These are phyloP conservation scores for Fusarium cyanostomum DNA, from an alignment of 2,329 filamentous ascomycete species.

Conservation along the genomic window DNA sequence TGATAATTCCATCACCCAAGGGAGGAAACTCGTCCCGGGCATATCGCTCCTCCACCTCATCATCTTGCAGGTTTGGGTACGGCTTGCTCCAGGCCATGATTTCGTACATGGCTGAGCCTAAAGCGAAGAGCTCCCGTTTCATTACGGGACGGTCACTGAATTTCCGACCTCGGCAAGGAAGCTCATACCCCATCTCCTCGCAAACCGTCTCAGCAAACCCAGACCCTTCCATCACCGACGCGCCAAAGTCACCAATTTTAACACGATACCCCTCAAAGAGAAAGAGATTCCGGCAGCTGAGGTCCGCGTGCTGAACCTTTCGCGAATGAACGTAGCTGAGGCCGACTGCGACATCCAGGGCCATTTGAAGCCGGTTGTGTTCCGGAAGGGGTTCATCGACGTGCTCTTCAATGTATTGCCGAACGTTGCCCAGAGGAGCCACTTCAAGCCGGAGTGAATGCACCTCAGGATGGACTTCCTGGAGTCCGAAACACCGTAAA, in stretches of 20 bases:
- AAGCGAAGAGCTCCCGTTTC: constrained; percentile 4
- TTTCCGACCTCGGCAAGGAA: not conserved
- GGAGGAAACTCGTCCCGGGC: not conserved
- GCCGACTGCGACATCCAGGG: not conserved
- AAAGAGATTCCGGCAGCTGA: constrained; percentile 2
- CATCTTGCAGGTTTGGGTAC: not conserved
- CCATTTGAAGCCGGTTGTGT: not conserved
- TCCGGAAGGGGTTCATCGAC: not conserved
- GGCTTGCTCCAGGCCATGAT: not conserved
- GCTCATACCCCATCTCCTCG: constrained; percentile 1
- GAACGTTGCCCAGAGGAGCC: not conserved
- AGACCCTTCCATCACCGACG: not conserved
- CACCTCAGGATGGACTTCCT: not conserved
- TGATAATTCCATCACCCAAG: not conserved
- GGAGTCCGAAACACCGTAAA: not conserved
- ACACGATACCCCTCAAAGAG: constrained; percentile 7
- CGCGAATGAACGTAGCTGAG: constrained; percentile 3
- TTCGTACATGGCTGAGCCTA: constrained; percentile 7
- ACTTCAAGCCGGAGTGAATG: not conserved
- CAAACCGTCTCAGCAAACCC: not conserved
- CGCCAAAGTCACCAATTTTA: constrained; percentile 10
- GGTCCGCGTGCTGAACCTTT: not conserved
- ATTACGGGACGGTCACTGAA: not conserved
- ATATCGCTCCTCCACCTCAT: not conserved
- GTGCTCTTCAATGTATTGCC: not conserved